Evolutionary conservation across 108 stramenopile species (phyloP), one percentile per base, ranked within the genome.

Genomic region (Heterococcus sp.): DNA sequence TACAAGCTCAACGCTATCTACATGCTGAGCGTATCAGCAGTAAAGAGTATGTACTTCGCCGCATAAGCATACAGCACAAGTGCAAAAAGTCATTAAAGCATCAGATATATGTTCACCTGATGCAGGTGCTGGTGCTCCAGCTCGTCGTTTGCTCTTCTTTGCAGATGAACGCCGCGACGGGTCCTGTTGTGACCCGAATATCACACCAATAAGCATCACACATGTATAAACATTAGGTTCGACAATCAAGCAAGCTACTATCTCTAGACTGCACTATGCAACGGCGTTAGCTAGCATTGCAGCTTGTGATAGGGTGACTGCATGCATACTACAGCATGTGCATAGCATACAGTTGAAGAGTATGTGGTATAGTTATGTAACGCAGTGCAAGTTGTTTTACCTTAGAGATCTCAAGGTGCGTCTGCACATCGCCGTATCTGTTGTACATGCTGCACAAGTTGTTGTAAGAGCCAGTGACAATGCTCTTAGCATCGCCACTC

Each of bases 381-480:
- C n/a, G n/a, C n/a, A n/a, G n/a, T 58, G 21, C 46, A 58, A 58
- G 14, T 14, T 58, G 46, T 14, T 21, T 8, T 58, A 58, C 46
- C 46, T 58, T 58, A 58, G 46, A 58, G 8, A 58, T 58, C 21
- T 58, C 46, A 14, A 58, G 46, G 14, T 8, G 8, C 46, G 46
- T 21, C 46, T 58, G 46, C 21, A 21, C 46, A 21, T 21, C 21
- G 46, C 46, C 46, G 14, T 8, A 8, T 8, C 46, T 8, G 46
- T 21, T 58, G 46, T 4, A 66, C 32, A 69, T 35, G 31, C 26
- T 5, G 66, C 35, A 71, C 3, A 2, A 30, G 68, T 73, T 38
- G n/a, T 4, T 30, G 78, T 88, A 90, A 26, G 72, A 38, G 3
- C 89, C 89, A 8, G 88, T 88, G 1, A 36, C 85, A 34, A 88